Conservation (phyloP, 2,329 filamentous ascomycete genomes). For the Iodosphaeria phyllophila region DNA sequence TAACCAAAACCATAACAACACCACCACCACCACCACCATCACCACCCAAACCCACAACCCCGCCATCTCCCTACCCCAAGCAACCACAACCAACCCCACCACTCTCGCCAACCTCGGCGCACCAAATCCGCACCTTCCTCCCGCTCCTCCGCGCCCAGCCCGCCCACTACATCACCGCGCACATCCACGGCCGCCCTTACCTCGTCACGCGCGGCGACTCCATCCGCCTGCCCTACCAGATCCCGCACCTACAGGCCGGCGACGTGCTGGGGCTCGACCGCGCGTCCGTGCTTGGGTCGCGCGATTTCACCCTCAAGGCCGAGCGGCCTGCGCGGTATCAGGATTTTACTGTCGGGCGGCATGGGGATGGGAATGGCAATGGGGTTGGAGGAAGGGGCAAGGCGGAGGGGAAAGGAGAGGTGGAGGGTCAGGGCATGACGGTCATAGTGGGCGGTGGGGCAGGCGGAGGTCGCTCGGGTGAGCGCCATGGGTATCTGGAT, state of each 20-base stretch:
- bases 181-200: constrained; percentile 66
- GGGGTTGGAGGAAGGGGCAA: too few species aligned
- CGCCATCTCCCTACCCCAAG: constrained; percentile 3
- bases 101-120: constrained; percentile 28
- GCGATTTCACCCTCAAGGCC: constrained; percentile 84
- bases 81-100: constrained; percentile 9
- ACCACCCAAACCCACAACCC: constrained; percentile 1
- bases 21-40: constrained; percentile 4
- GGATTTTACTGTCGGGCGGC: too few species aligned
- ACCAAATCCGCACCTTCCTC: constrained; percentile 30
- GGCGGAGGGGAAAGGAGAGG: too few species aligned
- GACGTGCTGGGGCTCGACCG: constrained; percentile 79
- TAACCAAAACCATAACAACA: constrained; percentile 2
- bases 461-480: too few species aligned
- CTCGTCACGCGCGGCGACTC: constrained; percentile 60
- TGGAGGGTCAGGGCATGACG: constrained; percentile 60
- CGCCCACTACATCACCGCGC: constrained; percentile 59
- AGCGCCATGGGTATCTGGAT: too few species aligned
- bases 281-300: constrained; percentile 62
- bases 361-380: too few species aligned
- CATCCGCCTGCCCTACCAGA: constrained; percentile 61
- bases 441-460: too few species aligned
- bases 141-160: constrained; percentile 57
- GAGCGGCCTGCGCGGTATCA: too few species aligned
- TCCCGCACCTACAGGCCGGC: constrained; percentile 59